Evolutionary conservation across 495 filamentous ascomycete genomes (phyloP), one percentile per base, ranked within the genome.

Genomic region (Chlorociboria aeruginascens): DNA sequence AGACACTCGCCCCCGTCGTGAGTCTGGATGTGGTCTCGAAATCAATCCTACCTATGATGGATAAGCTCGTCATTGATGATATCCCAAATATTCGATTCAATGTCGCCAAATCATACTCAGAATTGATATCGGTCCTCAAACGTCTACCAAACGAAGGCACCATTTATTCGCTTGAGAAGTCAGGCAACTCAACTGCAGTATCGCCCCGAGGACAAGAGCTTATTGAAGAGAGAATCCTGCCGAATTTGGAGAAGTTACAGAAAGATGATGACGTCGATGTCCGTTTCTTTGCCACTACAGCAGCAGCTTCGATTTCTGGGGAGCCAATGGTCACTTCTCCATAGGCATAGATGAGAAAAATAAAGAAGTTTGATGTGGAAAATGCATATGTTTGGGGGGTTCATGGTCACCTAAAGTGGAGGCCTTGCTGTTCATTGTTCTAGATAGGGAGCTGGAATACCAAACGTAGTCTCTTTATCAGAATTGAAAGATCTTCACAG

Each of bases 81-180:
- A 98, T 98, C 60, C 92, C 92, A 45, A 98, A 98, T 65, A 98
- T 98, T 62, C 87, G 92, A 45, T 98, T 98, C 76, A 98, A 98
- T 61, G 90, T 97, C 43, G 93, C 92, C 46, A 98, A 98, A 68
- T 96, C 93, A 28, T 98, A 96, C 61, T 76, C 79, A 13, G 79
- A 90, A 36, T 69, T 98, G 36, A 89, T 97, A 56, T 79, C 83
- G 50, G 88, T 90, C 25, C 72, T 98, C 60, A 84, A 86, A 65
- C 85, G 88, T 46, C 77, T 98, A 14, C 92, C 92, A 1, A 83
- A 83, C 29, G 73, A 90, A 57, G 86, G 87, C 48, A 97, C 92
- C 17, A 73, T 98, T 56, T 77, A 83, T 58, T 76, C 81, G 42
- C 62, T 95, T 34, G 86, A 93, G 64, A 89, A 94, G 69, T 74